Evolutionary conservation across 495 filamentous ascomycete genomes (phyloP).

Genomic region (Lichenothelia convexa): DNA sequence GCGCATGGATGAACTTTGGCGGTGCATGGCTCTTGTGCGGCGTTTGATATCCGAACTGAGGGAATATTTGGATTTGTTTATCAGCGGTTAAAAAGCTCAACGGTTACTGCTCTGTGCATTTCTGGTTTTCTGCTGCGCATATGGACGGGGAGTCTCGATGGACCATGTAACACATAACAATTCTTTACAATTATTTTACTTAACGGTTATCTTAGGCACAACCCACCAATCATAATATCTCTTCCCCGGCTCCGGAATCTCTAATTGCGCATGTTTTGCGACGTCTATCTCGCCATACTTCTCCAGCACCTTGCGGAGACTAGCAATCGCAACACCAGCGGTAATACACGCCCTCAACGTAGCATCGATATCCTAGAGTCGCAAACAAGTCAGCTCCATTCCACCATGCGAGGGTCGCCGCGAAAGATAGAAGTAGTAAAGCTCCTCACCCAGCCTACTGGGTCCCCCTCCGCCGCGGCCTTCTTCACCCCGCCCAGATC

Average conservation of each 20-base stretch:
- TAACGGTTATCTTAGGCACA: constrained; percentile 45
- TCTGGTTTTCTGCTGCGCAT: too few species aligned
- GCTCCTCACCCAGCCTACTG: background rate
- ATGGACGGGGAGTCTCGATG: too few species aligned
- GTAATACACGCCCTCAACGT: constrained; percentile 23
- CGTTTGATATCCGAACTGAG: too few species aligned
- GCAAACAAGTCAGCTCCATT: constrained; percentile 1
- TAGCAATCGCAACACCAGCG: constrained; percentile 19
- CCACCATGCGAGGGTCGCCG: background rate
- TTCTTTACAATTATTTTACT: too few species aligned
- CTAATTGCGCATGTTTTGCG: constrained; percentile 2
- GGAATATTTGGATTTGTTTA: too few species aligned
- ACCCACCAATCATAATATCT: constrained; percentile 60
- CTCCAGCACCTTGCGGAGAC: constrained; percentile 13
- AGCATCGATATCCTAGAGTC: constrained; percentile 12
- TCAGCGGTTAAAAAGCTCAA: too few species aligned
- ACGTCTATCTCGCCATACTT: constrained; percentile 3
- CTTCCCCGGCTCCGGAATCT: constrained; percentile 13
- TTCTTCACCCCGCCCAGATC: constrained; percentile 11
- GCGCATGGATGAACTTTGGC: too few species aligned
- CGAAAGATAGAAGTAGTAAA: background rate
- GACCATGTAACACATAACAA: too few species aligned
- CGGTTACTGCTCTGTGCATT: too few species aligned
- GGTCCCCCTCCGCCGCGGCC: background rate
- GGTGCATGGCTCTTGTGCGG: too few species aligned